These are phyloP conservation scores for Orbilia oligospora DNA, from an alignment of 2,329 filamentous ascomycete genomes.

Conservation along the genomic window DNA sequence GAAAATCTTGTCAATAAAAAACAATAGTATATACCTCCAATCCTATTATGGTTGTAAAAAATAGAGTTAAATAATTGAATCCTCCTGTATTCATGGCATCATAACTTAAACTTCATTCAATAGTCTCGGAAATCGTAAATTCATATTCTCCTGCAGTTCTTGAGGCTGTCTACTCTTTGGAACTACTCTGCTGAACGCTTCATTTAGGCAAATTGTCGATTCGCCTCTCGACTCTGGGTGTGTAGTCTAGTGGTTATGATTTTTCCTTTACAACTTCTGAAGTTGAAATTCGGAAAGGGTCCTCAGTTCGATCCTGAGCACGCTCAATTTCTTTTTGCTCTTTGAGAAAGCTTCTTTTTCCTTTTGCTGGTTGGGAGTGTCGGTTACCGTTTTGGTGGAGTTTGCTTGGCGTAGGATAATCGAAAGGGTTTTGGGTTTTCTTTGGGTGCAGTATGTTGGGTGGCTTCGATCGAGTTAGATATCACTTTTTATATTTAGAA, in stretches of 20 bases:
- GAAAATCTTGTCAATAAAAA: conserved; percentile 12
- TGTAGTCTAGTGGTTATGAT: conserved; percentile 62
- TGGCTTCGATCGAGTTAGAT: too few species aligned
- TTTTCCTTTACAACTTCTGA: conserved; percentile 59
- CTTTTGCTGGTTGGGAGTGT: not conserved
- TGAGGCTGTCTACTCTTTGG: too few species aligned
- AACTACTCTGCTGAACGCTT: not conserved
- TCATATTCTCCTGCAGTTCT: too few species aligned
- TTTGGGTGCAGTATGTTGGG: not conserved
- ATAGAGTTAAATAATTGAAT: not conserved
- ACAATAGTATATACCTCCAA: not conserved
- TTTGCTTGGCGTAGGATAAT: not conserved
- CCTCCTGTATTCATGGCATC: too few species aligned
- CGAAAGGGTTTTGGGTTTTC: not conserved
- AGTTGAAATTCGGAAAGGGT: conserved; percentile 59
- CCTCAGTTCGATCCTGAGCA: conserved; percentile 61
- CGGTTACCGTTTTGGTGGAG: not conserved
- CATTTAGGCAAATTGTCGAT: not conserved
- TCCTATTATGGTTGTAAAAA: not conserved
- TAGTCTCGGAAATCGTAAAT: not conserved
- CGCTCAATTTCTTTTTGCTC: conserved; percentile 50
- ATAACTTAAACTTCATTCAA: too few species aligned
- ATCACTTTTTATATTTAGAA: too few species aligned
- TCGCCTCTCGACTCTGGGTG: conserved; percentile 34
- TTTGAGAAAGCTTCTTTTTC: not conserved